phyloP scores from a whole-genome alignment of 1,139 yeast genomes.

The Candida sp. region DNA sequence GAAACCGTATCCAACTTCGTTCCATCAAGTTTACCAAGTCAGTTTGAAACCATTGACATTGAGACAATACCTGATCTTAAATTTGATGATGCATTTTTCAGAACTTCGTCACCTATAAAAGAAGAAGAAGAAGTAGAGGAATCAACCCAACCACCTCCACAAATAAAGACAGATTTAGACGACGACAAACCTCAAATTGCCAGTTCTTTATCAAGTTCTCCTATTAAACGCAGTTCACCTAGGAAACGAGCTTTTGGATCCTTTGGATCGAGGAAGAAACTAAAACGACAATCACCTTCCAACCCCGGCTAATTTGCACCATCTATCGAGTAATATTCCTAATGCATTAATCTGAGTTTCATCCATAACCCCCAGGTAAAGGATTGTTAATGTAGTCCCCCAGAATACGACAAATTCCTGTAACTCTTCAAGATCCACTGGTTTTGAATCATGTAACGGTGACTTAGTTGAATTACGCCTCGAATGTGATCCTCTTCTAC shows the following conservation, averaged over 20 bases:
- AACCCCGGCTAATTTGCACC: constrained; percentile 26
- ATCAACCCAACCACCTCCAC: not conserved
- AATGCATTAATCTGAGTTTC: constrained; percentile 37
- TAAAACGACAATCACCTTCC: not conserved
- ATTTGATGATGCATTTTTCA: not conserved
- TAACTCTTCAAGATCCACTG: constrained; percentile 25
- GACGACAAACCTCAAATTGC: not conserved
- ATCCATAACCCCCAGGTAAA: constrained; percentile 41
- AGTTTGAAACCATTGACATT: not conserved
- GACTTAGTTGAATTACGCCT: constrained; percentile 14
- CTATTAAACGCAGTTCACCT: not conserved
- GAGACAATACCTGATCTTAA: not conserved
- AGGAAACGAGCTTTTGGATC: constrained; percentile 1
- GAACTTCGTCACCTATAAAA: not conserved
- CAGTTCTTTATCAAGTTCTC: not conserved
- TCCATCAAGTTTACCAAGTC: not conserved
- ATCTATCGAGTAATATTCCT: constrained; percentile 30
- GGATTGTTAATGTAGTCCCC: constrained; percentile 36
- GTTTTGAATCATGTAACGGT: constrained; percentile 22
- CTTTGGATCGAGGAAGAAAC: not conserved
- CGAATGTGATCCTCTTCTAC: constrained; percentile 9
- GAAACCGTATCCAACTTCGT: not conserved
- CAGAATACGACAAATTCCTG: constrained; percentile 48
- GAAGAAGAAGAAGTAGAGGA: not conserved
- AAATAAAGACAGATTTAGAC: not conserved